A percentile compares a stretch with the other conserved stretches of the same genome.
Evolutionary conservation across 495 filamentous ascomycete species (phyloP).

Genomic region (Hypoxylon cercidicola): DNA sequence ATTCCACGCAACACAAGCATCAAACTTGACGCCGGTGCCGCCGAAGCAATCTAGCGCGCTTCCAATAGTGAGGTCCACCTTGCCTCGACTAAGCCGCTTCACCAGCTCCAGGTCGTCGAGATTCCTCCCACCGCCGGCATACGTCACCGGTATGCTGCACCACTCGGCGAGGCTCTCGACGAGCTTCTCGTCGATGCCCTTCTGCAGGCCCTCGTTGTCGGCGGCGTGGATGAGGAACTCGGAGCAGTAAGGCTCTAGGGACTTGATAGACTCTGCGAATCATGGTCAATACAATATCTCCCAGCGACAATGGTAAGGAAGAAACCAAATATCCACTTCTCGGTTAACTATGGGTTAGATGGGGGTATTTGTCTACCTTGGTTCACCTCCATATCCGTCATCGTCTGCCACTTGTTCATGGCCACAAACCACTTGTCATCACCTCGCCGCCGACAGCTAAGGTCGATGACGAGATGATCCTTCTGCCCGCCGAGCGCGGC

Average conservation of each 20-base stretch:
- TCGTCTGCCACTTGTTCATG: constrained; percentile 98
- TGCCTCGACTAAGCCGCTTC: constrained; percentile 77
- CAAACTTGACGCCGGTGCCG: constrained; percentile 82
- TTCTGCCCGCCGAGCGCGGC: constrained; percentile 75
- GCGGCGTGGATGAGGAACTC: constrained; percentile 99
- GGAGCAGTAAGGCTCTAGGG: constrained; percentile 87
- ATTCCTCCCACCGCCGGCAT: constrained; percentile 90
- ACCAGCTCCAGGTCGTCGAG: constrained; percentile 83
- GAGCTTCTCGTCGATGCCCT: constrained; percentile 86
- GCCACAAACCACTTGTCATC: constrained; percentile 86
- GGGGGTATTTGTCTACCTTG: constrained; percentile 71
- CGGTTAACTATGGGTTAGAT: background rate
- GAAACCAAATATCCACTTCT: background rate
- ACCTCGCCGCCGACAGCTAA: constrained; percentile 83
- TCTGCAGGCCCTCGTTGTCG: constrained; percentile 94
- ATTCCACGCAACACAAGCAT: constrained; percentile 92
- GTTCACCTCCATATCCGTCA: constrained; percentile 94
- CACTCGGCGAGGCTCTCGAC: constrained; percentile 81
- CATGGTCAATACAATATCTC: constrained; percentile 12
- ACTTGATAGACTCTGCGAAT: constrained; percentile 74
- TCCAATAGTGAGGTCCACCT: constrained; percentile 93
- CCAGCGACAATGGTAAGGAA: background rate
- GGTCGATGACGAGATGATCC: constrained; percentile 88
- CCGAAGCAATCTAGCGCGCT: constrained; percentile 97
- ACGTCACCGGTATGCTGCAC: constrained; percentile 92